Conservation (phyloP, 176 grass and related monocot species). For the Puya raimondii region DNA sequence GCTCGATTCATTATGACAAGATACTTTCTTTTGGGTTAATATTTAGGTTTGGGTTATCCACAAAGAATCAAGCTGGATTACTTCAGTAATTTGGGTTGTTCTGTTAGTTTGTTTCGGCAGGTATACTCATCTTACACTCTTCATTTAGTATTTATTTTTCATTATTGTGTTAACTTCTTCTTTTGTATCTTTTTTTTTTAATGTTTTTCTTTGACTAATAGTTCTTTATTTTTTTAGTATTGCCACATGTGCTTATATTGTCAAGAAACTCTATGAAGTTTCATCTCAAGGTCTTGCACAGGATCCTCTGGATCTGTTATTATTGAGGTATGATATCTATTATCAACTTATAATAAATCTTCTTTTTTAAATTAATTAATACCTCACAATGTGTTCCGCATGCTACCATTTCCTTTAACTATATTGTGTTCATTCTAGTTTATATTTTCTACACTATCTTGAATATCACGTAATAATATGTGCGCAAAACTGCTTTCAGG, state of each 20-base stretch:
- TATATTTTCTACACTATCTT: background rate
- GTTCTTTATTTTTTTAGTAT: slow-evolving; percentile 35
- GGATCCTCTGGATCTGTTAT: slow-evolving; percentile 63
- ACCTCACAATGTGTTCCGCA: background rate
- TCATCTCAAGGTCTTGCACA: slow-evolving; percentile 36
- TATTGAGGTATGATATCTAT: slow-evolving; percentile 56
- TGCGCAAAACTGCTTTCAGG: slow-evolving; percentile 36
- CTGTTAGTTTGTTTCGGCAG: slow-evolving; percentile 81
- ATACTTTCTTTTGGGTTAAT: slow-evolving; percentile 1
- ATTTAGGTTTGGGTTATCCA: slow-evolving; percentile 78
- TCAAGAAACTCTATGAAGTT: slow-evolving; percentile 64
- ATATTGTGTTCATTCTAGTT: background rate
- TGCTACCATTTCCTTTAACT: slow-evolving; percentile 4
- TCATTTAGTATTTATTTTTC: background rate
- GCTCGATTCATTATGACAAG: too few species aligned
- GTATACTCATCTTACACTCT: slow-evolving; percentile 32
- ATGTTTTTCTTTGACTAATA: background rate
- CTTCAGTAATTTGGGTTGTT: slow-evolving; percentile 63
- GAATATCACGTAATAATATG: background rate
- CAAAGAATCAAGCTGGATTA: slow-evolving; percentile 71
- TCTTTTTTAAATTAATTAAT: background rate
- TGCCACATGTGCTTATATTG: slow-evolving; percentile 79
- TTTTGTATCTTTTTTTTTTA: background rate
- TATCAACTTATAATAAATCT: background rate
- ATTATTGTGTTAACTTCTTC: slow-evolving; percentile 12